Conservation (phyloP, 2,329 filamentous ascomycete genomes). For the Phoma sp. region DNA sequence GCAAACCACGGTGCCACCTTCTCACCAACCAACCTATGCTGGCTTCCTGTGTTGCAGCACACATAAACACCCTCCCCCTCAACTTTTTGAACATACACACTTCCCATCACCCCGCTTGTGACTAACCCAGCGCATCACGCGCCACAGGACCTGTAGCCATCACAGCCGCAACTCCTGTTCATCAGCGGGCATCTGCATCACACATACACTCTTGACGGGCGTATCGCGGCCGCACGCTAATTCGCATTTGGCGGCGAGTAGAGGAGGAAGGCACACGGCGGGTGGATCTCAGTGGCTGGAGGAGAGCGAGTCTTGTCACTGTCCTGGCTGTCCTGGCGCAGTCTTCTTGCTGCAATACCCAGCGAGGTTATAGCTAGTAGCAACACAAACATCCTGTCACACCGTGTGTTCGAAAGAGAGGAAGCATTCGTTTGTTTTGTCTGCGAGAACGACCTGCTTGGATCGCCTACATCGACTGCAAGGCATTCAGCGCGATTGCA, state of each 20-base stretch:
- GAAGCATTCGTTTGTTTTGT: slow-evolving; percentile 51
- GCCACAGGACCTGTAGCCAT: slow-evolving; percentile 10
- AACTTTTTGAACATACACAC: neutral
- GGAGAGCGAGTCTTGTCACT: slow-evolving; percentile 44
- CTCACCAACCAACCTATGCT: neutral
- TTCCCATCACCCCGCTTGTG: neutral
- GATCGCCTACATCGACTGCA: slow-evolving; percentile 35
- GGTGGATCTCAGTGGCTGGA: slow-evolving; percentile 44
- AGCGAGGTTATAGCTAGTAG: slow-evolving; percentile 57
- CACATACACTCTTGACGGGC: slow-evolving; percentile 17
- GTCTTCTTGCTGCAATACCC: slow-evolving; percentile 41
- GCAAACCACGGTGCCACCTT: neutral
- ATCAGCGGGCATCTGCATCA: slow-evolving; percentile 11
- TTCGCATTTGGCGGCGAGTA: slow-evolving; percentile 31
- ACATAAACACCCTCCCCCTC: neutral
- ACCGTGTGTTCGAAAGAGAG: slow-evolving; percentile 50
- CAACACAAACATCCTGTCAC: slow-evolving; percentile 54
- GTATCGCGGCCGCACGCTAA: slow-evolving; percentile 27
- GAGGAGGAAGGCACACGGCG: slow-evolving; percentile 42
- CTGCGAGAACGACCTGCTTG: slow-evolving; percentile 37
- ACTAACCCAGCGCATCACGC: slow-evolving; percentile 13
- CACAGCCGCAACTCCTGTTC: slow-evolving; percentile 11
- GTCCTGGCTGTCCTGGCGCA: slow-evolving; percentile 42
- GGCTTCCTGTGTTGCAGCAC: neutral
- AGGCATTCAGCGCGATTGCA: slow-evolving; percentile 33